Evolutionary conservation across 768 basidiomycete species (phyloP).

Genomic region (Butyriboletus loyo): DNA sequence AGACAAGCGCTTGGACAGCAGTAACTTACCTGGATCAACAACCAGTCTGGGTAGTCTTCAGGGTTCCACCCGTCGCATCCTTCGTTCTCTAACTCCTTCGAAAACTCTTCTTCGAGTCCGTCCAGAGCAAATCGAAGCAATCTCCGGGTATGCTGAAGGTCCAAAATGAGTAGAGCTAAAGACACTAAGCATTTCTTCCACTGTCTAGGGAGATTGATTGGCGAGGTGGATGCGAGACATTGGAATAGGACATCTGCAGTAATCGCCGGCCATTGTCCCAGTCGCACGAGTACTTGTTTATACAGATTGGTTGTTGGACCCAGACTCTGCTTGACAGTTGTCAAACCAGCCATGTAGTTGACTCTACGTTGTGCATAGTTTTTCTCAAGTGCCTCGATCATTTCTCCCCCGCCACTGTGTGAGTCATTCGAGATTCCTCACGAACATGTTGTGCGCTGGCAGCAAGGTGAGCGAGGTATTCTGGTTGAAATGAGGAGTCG

Average conservation of each 20-base stretch:
- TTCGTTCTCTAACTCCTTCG: slow-evolving; percentile 18
- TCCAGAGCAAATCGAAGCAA: no score
- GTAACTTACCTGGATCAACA: slow-evolving; percentile 39
- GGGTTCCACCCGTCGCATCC: slow-evolving; percentile 13
- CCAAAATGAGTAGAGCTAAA: no score
- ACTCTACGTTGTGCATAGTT: not conserved
- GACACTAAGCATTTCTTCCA: slow-evolving; percentile 31
- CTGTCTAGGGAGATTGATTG: not conserved
- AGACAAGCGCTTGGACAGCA: no score
- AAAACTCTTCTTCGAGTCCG: no score
- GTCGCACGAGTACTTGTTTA: slow-evolving; percentile 3
- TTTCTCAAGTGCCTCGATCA: not conserved
- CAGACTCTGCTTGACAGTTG: not conserved
- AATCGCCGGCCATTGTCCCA: slow-evolving; percentile 33
- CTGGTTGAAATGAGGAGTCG: not conserved
- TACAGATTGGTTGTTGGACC: not conserved
- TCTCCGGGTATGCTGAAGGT: not conserved
- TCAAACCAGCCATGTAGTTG: not conserved
- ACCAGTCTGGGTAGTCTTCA: slow-evolving; percentile 35
- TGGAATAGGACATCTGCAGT: not conserved
- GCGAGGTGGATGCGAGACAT: not conserved
- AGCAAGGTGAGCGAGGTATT: slow-evolving; percentile 10
- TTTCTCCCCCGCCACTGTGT: no score
- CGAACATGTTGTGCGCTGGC: not conserved
- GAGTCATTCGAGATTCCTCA: not conserved